phyloP scores from a whole-genome alignment of 1,139 yeast genomes.

The Yamadazyma taylorii region DNA sequence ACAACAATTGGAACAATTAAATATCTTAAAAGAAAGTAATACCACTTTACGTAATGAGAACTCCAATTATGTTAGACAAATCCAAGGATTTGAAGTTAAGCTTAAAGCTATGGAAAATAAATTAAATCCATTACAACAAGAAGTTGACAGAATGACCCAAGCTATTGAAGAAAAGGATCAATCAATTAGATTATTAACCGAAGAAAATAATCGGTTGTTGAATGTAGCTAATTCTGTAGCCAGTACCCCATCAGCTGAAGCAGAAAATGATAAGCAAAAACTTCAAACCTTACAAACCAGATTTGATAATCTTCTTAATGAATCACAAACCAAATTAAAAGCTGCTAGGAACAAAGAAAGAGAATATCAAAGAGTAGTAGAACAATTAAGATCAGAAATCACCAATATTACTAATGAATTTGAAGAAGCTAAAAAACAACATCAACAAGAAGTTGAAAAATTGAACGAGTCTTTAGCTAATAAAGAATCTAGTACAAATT shows the following conservation, averaged over 20 bases:
- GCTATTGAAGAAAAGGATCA: slow-evolving; percentile 22
- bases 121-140: slow-evolving; percentile 24
- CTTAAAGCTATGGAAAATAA: slow-evolving; percentile 17
- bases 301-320: slow-evolving; percentile 34
- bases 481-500: slow-evolving; percentile 1
- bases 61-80: slow-evolving; percentile 22
- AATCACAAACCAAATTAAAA: slow-evolving; percentile 29
- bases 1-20: slow-evolving; percentile 66
- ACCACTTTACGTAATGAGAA: slow-evolving; percentile 61
- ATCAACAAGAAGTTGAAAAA: slow-evolving; percentile 12
- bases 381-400: slow-evolving; percentile 23
- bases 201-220: slow-evolving; percentile 38
- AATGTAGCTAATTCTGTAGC: slow-evolving; percentile 10
- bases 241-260: slow-evolving; percentile 14
- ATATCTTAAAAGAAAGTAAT: slow-evolving; percentile 73
- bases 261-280: slow-evolving; percentile 24
- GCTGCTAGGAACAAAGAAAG: slow-evolving; percentile 24
- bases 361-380: slow-evolving; percentile 25
- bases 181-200: slow-evolving; percentile 32
- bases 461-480: slow-evolving; percentile 8
- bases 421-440: slow-evolving; percentile 15
- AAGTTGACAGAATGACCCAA: slow-evolving; percentile 27
- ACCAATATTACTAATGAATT: slow-evolving; percentile 10
- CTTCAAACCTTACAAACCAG: slow-evolving; percentile 25
- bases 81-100: slow-evolving; percentile 24